These are phyloP conservation scores for Phycomyces nitens DNA, from an alignment of 192 early-diverging fungal species.

Conservation along the genomic window DNA sequence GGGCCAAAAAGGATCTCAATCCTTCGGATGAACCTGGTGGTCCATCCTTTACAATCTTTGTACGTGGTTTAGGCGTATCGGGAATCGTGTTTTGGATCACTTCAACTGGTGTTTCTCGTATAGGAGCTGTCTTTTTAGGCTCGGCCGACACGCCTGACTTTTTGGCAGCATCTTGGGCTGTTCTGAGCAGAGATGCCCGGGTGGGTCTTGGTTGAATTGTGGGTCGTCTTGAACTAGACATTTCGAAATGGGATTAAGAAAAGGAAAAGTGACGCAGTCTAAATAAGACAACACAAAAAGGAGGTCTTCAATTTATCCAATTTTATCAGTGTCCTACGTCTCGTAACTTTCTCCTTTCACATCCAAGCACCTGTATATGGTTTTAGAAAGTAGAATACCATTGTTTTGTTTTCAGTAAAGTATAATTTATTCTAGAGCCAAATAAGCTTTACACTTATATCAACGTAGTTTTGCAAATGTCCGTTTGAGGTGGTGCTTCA, in stretches of 20 bases:
- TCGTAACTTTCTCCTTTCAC: no score
- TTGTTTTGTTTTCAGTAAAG: no score
- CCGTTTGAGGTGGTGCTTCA: no score
- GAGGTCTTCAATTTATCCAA: no score
- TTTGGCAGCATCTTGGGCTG: not conserved
- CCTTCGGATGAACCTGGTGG: constrained; percentile 20
- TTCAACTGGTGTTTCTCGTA: not conserved
- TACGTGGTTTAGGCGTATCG: not conserved
- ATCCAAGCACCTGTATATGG: no score
- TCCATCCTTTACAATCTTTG: not conserved
- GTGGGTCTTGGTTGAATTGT: constrained; percentile 21
- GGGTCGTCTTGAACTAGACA: constrained; percentile 9
- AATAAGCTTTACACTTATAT: no score
- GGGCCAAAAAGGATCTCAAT: constrained; percentile 30
- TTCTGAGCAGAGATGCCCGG: constrained; percentile 12
- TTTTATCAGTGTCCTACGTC: no score
- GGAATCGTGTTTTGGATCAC: not conserved
- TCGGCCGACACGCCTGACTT: not conserved
- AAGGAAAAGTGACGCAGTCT: no score
- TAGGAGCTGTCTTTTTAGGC: not conserved
- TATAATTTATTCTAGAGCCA: no score
- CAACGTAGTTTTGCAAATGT: no score
- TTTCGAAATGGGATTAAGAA: not conserved
- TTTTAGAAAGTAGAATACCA: no score
- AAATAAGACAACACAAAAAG: no score